Percentiles rank a stretch among this genome's conserved stretches.
phyloP scores from a whole-genome alignment of 441 rosid genomes.

The Theobroma grandiflorum region DNA sequence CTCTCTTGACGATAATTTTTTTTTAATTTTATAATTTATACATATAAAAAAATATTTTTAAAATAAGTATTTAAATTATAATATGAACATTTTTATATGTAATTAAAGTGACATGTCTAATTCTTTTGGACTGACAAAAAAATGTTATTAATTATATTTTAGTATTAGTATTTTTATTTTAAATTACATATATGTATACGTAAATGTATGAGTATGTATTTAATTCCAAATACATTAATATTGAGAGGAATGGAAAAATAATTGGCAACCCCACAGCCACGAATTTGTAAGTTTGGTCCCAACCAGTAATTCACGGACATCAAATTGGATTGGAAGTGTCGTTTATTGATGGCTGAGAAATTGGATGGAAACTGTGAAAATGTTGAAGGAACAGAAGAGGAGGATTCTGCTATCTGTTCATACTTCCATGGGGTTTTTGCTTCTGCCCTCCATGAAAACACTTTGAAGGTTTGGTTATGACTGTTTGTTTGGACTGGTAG shows the following conservation, averaged over 20 bases:
- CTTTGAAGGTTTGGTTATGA: constrained; percentile 19
- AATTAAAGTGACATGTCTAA: too few species aligned
- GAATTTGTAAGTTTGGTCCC: not conserved
- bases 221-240: too few species aligned
- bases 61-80: too few species aligned
- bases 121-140: not conserved
- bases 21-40: too few species aligned
- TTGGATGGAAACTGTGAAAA: constrained; percentile 11
- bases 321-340: constrained; percentile 19
- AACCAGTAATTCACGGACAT: constrained; percentile 15
- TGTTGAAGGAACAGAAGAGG: constrained; percentile 1
- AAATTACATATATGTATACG: too few species aligned
- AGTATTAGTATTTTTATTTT: not conserved
- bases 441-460: constrained; percentile 10
- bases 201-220: too few species aligned
- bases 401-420: not conserved
- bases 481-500: constrained; percentile 23
- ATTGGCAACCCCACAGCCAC: not conserved
- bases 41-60: too few species aligned
- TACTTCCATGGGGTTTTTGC: not conserved
- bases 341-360: constrained; percentile 1
- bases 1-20: too few species aligned
- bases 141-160: too few species aligned
- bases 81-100: too few species aligned
- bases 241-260: not conserved